Evolutionary conservation across 2,329 filamentous ascomycete species (phyloP).

Genomic region (Botrytis paeoniae): DNA sequence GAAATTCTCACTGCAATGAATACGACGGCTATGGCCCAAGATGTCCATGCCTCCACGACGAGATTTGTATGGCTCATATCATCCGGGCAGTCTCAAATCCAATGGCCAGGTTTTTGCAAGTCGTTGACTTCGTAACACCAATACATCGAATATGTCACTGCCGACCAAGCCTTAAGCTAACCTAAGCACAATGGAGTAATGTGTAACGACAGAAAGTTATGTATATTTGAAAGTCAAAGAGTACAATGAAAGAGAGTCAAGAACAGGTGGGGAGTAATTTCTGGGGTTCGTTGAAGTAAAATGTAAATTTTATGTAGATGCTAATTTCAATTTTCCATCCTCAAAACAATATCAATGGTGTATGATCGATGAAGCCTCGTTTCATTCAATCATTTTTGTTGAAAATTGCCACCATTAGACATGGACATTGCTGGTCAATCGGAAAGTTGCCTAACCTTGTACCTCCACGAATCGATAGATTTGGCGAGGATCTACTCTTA

Average conservation of each 20-base stretch:
- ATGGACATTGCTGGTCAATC: not conserved
- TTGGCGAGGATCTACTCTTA: not conserved
- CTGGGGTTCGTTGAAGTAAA: not conserved
- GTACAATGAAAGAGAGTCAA: not conserved
- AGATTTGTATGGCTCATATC: constrained; percentile 9
- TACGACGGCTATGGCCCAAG: constrained; percentile 12
- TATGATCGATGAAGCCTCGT: not conserved
- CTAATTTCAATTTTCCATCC: not conserved
- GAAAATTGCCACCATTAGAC: not conserved
- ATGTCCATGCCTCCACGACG: constrained; percentile 14
- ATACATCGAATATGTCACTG: not conserved
- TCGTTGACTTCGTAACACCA: not conserved
- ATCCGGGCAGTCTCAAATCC: constrained; percentile 2
- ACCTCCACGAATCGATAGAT: constrained; percentile 1
- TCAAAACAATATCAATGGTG: not conserved
- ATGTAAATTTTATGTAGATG: not conserved
- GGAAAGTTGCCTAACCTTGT: not conserved
- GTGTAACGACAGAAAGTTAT: not conserved
- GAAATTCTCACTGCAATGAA: not conserved
- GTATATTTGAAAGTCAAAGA: not conserved
- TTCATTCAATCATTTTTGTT: not conserved
- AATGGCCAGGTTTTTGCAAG: not conserved
- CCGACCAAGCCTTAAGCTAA: not conserved
- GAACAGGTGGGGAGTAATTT: not conserved
- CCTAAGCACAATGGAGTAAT: not conserved